phyloP scores from a whole-genome alignment of 208 protist species.

The Leishmania guyanensis region DNA sequence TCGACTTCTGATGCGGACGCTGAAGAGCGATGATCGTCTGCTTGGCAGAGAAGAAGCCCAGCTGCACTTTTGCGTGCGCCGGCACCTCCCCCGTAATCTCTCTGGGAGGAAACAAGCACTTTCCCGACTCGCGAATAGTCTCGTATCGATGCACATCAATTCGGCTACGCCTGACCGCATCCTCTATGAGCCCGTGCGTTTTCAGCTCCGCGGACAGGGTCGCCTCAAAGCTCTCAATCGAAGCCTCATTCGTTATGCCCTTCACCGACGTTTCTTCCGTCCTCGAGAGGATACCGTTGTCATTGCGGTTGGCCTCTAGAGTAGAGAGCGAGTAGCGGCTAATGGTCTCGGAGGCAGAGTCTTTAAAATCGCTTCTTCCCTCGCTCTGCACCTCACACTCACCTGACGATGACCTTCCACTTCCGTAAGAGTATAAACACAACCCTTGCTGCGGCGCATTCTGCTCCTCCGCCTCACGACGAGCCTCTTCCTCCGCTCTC shows the following conservation, averaged over 20 bases:
- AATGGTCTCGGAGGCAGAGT: conserved; percentile 10
- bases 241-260: conserved; percentile 15
- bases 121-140: conserved; percentile 77
- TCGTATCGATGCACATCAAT: conserved; percentile 71
- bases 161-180: conserved; percentile 41
- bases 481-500: conserved; percentile 24
- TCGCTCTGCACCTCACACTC: neutral
- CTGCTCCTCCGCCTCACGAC: conserved; percentile 13
- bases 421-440: conserved; percentile 1
- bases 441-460: conserved; percentile 7
- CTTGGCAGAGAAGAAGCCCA: conserved; percentile 86
- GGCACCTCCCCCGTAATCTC: conserved; percentile 44
- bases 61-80: conserved; percentile 67
- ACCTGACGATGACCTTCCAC: neutral
- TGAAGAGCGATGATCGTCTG: conserved; percentile 68
- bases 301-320: conserved; percentile 39
- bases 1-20: conserved; percentile 19
- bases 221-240: conserved; percentile 59
- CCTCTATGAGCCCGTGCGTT: conserved; percentile 35
- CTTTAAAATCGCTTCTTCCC: conserved; percentile 1
- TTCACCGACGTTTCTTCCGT: conserved; percentile 6
- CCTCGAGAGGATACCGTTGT: conserved; percentile 61
- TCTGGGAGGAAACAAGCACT: conserved; percentile 70
- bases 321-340: conserved; percentile 31
- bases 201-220: conserved; percentile 37